These are phyloP conservation scores for Volvox carteri DNA, from an alignment of 163 green algal genomes.

Conservation along the genomic window DNA sequence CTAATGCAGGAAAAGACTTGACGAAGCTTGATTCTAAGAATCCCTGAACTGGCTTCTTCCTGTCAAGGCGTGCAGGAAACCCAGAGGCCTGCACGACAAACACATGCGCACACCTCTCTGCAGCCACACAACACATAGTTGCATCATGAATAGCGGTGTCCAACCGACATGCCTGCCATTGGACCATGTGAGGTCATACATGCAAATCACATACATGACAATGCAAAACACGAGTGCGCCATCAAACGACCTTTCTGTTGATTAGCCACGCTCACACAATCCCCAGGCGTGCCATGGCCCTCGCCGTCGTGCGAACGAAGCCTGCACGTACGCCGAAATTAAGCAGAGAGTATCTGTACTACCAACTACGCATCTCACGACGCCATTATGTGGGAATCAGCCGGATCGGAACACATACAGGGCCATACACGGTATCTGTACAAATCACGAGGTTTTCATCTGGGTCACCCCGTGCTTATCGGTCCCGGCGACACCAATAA, in stretches of 20 bases:
- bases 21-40: too few species aligned
- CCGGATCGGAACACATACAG: neutral
- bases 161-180: neutral
- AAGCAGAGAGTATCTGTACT: neutral
- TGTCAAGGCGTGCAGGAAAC: neutral
- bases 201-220: neutral
- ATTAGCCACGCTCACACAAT: neutral
- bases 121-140: neutral
- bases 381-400: neutral
- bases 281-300: neutral
- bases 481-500: neutral
- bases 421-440: neutral
- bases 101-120: neutral
- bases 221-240: neutral
- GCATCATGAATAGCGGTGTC: neutral
- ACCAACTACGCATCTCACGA: neutral
- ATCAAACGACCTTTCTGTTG: neutral
- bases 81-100: neutral
- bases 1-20: neutral
- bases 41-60: too few species aligned
- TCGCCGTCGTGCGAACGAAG: neutral
- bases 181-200: neutral
- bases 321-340: neutral
- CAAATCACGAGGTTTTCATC: neutral
- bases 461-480: neutral